Evolutionary conservation across 2,329 filamentous ascomycete species (phyloP).

Genomic region (Cryphonectria naterciae): DNA sequence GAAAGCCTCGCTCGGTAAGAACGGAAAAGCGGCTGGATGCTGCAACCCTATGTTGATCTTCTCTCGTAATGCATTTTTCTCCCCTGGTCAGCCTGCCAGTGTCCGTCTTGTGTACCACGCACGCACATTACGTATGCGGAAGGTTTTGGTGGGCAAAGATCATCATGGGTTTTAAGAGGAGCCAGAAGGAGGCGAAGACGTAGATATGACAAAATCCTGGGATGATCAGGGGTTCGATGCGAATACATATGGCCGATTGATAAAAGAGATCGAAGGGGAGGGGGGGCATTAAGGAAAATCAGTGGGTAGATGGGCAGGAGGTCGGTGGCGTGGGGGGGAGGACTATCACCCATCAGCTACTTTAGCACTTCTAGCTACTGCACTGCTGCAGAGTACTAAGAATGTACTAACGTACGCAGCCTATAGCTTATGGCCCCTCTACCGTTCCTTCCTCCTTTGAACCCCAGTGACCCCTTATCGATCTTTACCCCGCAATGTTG

Average conservation of each 20-base stretch:
- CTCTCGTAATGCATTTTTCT: not conserved
- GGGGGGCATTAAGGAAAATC: not conserved
- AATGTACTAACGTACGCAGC: not conserved
- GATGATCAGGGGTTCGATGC: slow-evolving; percentile 1
- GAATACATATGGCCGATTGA: not conserved
- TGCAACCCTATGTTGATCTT: not conserved
- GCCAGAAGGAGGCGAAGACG: not conserved
- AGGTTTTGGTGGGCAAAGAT: not conserved
- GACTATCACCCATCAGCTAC: not conserved
- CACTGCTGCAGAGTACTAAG: not conserved
- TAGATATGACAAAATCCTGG: not conserved
- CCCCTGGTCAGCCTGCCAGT: not conserved
- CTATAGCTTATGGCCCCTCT: not conserved
- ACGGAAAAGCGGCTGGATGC: not conserved
- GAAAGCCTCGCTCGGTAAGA: not conserved
- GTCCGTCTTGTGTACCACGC: not conserved
- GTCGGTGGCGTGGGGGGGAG: slow-evolving; percentile 1
- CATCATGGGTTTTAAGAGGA: not conserved
- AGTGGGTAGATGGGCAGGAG: not conserved
- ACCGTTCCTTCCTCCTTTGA: slow-evolving; percentile 5
- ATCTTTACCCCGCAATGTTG: slow-evolving; percentile 23
- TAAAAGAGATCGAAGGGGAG: not conserved
- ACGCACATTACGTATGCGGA: slow-evolving; percentile 3
- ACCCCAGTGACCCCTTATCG: slow-evolving; percentile 13
- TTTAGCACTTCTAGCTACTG: not conserved